Evolutionary conservation across 2,329 filamentous ascomycete species (phyloP), one percentile per base, ranked within the genome.

Genomic region (Chaetomium sp.): DNA sequence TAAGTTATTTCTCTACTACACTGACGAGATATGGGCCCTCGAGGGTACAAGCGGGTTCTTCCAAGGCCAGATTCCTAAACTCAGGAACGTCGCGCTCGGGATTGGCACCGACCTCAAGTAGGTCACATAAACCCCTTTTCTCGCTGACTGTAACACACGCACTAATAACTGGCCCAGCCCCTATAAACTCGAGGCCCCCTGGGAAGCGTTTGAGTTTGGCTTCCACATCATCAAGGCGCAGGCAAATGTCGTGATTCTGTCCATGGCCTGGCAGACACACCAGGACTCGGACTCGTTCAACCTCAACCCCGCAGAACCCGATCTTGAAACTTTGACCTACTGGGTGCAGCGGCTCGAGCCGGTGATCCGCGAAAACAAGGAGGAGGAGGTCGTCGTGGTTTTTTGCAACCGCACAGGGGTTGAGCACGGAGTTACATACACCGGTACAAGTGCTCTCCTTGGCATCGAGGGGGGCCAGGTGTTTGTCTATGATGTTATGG

Each of bases 221-320:
- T 78, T 73, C 32, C 82, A 88, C 44, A 72, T 85, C 5, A 67
- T 89, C 0, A 70, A 81, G 1, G 70, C 72, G 0, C 65, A 76
- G 0, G 79, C 85, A 0, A 81, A 83, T 11, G 59, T 91, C 0
- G 82, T 89, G 1, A 80, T 91, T 37, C 62, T 92, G 0, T 82
- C 80, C 4, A 91, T 91, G 88, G 87, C 89, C 0, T 92, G 88
- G 88, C 74, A 88, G 36, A 89, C 87, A 1, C 74, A 68, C 54
- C 82, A 75, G 58, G 78, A 75, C 63, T 75, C 69, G 1, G 74
- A 64, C 14, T 55, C 57, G 6, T 83, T 74, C 66, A 81, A 65
- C 56, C 74, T 62, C 35, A 72, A 61, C 60, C 80, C 80, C 0
- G 67, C 76, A 0, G 79, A 84, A 49, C 86, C 87, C 0, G 88